phyloP scores from a whole-genome alignment of 1,284 basidiomycete species.

The Schizophyllum commune region DNA sequence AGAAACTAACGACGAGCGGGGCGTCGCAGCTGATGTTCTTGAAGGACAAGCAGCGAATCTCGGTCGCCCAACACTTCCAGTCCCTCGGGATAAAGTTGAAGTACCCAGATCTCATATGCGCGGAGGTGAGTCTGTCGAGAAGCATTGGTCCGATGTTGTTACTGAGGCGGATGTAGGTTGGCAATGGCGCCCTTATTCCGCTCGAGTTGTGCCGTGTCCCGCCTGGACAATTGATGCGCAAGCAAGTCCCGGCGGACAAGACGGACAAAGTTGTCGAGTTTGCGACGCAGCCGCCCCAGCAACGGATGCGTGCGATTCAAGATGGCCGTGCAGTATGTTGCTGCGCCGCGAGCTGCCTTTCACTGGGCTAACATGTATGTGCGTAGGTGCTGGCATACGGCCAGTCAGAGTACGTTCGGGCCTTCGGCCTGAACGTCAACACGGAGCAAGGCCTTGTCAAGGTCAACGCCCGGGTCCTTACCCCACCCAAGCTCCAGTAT shows the following conservation, averaged over 20 bases:
- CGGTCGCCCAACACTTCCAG: conserved; percentile 45
- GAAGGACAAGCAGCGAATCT: conserved; percentile 33
- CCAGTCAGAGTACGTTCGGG: conserved; percentile 63
- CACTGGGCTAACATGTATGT: not conserved
- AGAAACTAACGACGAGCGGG: conserved; percentile 32
- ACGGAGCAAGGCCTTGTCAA: conserved; percentile 37
- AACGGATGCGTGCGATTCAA: conserved; percentile 39
- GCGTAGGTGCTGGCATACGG: conserved; percentile 59
- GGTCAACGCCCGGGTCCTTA: conserved; percentile 52
- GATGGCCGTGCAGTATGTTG: conserved; percentile 35
- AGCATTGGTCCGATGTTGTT: not conserved
- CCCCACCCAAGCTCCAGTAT: conserved; percentile 56
- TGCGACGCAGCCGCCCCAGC: conserved; percentile 43
- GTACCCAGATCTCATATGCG: conserved; percentile 41
- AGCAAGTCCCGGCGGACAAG: conserved; percentile 49
- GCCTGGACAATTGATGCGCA: conserved; percentile 41
- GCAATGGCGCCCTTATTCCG: conserved; percentile 44
- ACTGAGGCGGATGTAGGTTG: conserved; percentile 28
- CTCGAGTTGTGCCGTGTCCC: conserved; percentile 47
- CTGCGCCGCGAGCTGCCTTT: not conserved
- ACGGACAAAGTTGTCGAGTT: conserved; percentile 48
- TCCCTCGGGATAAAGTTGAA: conserved; percentile 30
- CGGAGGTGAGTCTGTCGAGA: conserved; percentile 31
- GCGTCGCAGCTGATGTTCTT: conserved; percentile 37
- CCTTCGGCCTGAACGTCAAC: conserved; percentile 58